Conservation (phyloP, 2,329 filamentous ascomycete species). For the Fusarium protoensiforme region DNA sequence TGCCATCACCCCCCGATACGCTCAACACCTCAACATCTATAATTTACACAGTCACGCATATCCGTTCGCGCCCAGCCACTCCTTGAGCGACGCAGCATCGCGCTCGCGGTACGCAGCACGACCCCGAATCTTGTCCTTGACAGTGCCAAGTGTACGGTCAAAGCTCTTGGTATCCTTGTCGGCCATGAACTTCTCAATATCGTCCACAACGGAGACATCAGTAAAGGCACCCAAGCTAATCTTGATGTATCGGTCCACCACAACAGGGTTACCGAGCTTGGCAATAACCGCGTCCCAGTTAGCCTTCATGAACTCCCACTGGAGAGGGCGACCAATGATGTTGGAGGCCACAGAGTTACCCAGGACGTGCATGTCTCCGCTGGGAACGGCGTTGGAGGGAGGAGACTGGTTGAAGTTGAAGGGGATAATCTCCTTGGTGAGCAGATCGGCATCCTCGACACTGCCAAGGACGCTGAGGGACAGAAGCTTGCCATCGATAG, state of each 20-base stretch:
- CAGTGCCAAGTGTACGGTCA: conserved; percentile 85
- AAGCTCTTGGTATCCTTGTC: conserved; percentile 88
- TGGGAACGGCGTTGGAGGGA: conserved; percentile 74
- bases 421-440: conserved; percentile 73
- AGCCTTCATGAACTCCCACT: conserved; percentile 88
- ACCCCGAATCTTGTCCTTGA: conserved; percentile 85
- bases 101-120: conserved; percentile 85
- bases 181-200: conserved; percentile 87
- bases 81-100: conserved; percentile 77
- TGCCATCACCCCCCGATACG: conserved; percentile 1
- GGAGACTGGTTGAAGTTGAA: conserved; percentile 80
- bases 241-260: conserved; percentile 89
- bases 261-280: conserved; percentile 84
- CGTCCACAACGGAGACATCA: conserved; percentile 73
- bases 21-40: conserved; percentile 22
- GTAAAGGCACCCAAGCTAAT: conserved; percentile 83
- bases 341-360: conserved; percentile 80
- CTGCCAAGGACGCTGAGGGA: conserved; percentile 81
- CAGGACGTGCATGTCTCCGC: conserved; percentile 88
- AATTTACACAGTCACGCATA: conserved; percentile 53
- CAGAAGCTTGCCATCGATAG: conserved; percentile 92
- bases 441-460: conserved; percentile 74
- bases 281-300: conserved; percentile 81
- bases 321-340: conserved; percentile 73
- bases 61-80: conserved; percentile 76